phyloP scores from a whole-genome alignment of 768 basidiomycete species.

The Boletus pseudopeckii region DNA sequence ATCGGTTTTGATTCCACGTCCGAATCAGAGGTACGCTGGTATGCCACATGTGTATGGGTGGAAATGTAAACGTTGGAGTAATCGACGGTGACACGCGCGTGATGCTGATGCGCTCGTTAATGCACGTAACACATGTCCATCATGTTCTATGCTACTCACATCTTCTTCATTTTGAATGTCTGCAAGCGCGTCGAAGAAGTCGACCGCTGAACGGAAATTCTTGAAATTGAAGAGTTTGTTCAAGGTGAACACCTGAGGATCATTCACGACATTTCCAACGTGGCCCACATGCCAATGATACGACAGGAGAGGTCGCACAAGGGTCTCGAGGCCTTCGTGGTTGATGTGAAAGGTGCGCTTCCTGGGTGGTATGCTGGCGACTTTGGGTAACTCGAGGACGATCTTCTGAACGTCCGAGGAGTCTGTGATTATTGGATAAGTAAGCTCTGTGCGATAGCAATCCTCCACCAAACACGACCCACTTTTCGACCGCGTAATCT shows the following conservation, averaged over 20 bases:
- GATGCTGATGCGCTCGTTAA: slow-evolving; percentile 23
- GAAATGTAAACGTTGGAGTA: slow-evolving; percentile 22
- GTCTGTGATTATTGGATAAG: slow-evolving; percentile 10
- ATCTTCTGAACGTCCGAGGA: slow-evolving; percentile 15
- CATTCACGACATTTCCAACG: slow-evolving; percentile 5
- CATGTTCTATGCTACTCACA: slow-evolving; percentile 20
- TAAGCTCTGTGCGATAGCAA: not conserved
- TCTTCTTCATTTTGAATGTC: slow-evolving; percentile 30
- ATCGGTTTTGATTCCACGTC: slow-evolving; percentile 9
- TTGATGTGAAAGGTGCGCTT: slow-evolving; percentile 36
- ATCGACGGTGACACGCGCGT: slow-evolving; percentile 30
- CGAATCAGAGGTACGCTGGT: slow-evolving; percentile 4
- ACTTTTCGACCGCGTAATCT: slow-evolving; percentile 25
- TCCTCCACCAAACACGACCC: not conserved
- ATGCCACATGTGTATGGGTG: slow-evolving; percentile 29
- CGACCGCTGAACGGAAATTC: slow-evolving; percentile 21
- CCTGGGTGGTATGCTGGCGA: slow-evolving; percentile 28
- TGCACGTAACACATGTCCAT: not conserved
- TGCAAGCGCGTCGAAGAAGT: slow-evolving; percentile 29
- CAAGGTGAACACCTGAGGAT: slow-evolving; percentile 18
- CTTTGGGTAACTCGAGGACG: slow-evolving; percentile 18
- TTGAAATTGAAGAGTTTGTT: slow-evolving; percentile 31
- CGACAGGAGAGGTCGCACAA: slow-evolving; percentile 36
- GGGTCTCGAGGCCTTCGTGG: slow-evolving; percentile 31
- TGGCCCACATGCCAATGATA: slow-evolving; percentile 27